Conservation (phyloP, 108 stramenopile species). For the Conticribra weissflogii region DNA sequence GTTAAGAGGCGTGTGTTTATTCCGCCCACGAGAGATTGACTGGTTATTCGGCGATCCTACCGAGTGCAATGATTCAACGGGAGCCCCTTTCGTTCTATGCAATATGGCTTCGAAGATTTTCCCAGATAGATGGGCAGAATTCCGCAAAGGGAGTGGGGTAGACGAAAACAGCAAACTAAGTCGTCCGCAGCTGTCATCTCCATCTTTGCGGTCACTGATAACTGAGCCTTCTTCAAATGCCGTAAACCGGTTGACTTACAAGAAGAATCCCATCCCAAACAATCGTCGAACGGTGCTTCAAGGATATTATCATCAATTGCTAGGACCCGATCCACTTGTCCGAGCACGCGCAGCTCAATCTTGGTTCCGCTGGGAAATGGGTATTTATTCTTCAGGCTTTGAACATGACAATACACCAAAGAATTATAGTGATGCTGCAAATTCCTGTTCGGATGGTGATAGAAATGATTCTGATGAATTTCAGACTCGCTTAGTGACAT, state of each 20-base stretch:
- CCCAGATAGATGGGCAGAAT: conserved; percentile 51
- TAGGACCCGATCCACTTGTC: conserved; percentile 41
- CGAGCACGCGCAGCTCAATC: conserved; percentile 50
- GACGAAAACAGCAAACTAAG: too few relatives aligned
- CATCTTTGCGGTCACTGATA: neutral
- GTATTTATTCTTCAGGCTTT: conserved; percentile 39
- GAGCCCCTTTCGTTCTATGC: too few relatives aligned
- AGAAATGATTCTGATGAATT: conserved; percentile 3
- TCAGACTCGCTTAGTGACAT: conserved; percentile 24
- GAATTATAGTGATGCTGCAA: neutral
- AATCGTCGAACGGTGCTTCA: conserved; percentile 45
- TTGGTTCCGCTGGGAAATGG: conserved; percentile 76
- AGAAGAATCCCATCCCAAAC: neutral
- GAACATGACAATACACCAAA: too few relatives aligned
- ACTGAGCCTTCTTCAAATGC: neutral
- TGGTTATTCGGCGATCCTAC: conserved; percentile 76
- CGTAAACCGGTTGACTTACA: conserved; percentile 7
- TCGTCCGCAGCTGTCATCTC: neutral
- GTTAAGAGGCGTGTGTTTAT: conserved; percentile 81
- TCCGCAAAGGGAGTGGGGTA: conserved; percentile 32
- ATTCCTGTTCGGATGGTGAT: neutral
- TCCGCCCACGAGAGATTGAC: conserved; percentile 76
- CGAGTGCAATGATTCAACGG: too few relatives aligned
- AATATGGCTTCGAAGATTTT: conserved; percentile 26
- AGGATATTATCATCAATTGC: conserved; percentile 59